These are phyloP conservation scores for Chenopodium quinoa DNA, from an alignment of 148 eudicot genomes.

Conservation along the genomic window DNA sequence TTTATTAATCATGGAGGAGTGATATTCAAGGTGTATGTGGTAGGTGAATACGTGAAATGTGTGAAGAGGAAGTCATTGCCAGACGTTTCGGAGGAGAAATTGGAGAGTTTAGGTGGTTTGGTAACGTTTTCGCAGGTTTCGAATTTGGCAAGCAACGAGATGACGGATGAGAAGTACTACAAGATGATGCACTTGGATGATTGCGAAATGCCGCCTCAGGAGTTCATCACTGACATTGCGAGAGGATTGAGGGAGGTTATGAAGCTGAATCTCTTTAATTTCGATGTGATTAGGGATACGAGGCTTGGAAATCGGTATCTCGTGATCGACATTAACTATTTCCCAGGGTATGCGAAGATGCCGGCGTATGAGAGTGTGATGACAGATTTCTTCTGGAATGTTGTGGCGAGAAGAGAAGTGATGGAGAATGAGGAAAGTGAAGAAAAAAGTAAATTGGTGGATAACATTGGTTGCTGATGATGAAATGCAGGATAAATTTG, in stretches of 20 bases:
- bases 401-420: slow-evolving; percentile 26
- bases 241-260: slow-evolving; percentile 45
- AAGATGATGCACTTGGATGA: slow-evolving; percentile 53
- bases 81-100: slow-evolving; percentile 54
- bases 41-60: slow-evolving; percentile 62
- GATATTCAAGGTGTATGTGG: slow-evolving; percentile 77
- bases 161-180: slow-evolving; percentile 46
- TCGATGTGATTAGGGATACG: slow-evolving; percentile 69
- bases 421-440: slow-evolving; percentile 5
- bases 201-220: slow-evolving; percentile 56
- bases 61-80: slow-evolving; percentile 74
- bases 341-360: slow-evolving; percentile 89
- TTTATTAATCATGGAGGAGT: slow-evolving; percentile 80
- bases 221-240: slow-evolving; percentile 47
- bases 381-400: slow-evolving; percentile 69
- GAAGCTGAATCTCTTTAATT: slow-evolving; percentile 61
- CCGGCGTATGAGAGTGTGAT: slow-evolving; percentile 65
- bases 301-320: slow-evolving; percentile 65
- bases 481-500: slow-evolving; percentile 20
- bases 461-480: slow-evolving; percentile 25
- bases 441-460: slow-evolving; percentile 25
- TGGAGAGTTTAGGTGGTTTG: slow-evolving; percentile 37
- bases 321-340: slow-evolving; percentile 85
- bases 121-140: slow-evolving; percentile 73
- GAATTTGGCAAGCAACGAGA: slow-evolving; percentile 43